A percentile compares a stretch with the other conserved stretches of the same genome.
These are phyloP conservation scores for Tetracentron sinense DNA, from an alignment of 164 flowering plant species.

Conservation along the genomic window DNA sequence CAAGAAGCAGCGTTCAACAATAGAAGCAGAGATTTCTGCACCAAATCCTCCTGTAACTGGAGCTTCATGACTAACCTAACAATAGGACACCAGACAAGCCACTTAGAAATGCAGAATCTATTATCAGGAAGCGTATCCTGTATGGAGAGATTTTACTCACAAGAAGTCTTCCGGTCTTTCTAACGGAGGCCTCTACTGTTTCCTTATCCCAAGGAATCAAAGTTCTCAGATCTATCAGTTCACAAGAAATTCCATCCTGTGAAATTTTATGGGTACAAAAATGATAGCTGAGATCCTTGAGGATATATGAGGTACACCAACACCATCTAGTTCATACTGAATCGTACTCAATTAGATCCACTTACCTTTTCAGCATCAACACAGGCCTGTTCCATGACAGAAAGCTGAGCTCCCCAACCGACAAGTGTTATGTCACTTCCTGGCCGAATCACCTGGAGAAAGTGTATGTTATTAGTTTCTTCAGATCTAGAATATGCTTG, in stretches of 20 bases:
- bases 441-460: slow-evolving; percentile 65
- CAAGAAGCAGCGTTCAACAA: slow-evolving; percentile 84
- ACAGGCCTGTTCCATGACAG: slow-evolving; percentile 89
- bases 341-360: background rate
- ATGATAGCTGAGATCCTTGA: background rate
- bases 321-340: background rate
- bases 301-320: too few relatives aligned
- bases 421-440: slow-evolving; percentile 92
- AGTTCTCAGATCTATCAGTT: slow-evolving; percentile 82
- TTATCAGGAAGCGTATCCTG: background rate
- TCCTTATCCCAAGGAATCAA: slow-evolving; percentile 97
- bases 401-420: slow-evolving; percentile 97
- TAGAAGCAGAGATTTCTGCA: slow-evolving; percentile 91
- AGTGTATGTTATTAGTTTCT: slow-evolving; percentile 1
- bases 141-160: slow-evolving; percentile 38
- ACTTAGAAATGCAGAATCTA: slow-evolving; percentile 3
- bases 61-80: slow-evolving; percentile 97
- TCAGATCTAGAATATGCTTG: slow-evolving; percentile 4
- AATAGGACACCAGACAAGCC: slow-evolving; percentile 6
- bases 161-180: slow-evolving; percentile 90
- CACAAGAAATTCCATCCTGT: slow-evolving; percentile 96
- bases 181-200: slow-evolving; percentile 88
- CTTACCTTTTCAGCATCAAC: slow-evolving; percentile 76
- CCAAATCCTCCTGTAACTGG: slow-evolving; percentile 98
- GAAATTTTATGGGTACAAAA: slow-evolving; percentile 13